These are phyloP conservation scores for Scheffersomyces parashehatae DNA, from an alignment of 1,139 yeast species.

Conservation along the genomic window DNA sequence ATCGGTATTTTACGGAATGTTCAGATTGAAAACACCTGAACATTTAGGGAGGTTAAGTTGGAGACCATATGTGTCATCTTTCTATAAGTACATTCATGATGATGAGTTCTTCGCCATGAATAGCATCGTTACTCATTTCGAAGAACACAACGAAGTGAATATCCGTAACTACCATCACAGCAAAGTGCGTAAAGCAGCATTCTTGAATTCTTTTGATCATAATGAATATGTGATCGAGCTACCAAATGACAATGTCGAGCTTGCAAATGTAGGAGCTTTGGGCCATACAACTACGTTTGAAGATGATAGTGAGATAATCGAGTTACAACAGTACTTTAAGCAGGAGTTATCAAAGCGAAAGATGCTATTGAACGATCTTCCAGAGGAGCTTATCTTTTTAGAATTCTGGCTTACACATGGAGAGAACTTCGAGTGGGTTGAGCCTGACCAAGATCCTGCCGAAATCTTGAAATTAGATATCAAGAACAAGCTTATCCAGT, in stretches of 20 bases:
- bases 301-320: constrained; percentile 10
- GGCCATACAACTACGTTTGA: background rate
- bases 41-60: constrained; percentile 33
- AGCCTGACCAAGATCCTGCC: constrained; percentile 81
- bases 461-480: constrained; percentile 21
- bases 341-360: constrained; percentile 27
- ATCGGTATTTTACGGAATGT: constrained; percentile 10
- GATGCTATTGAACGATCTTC: constrained; percentile 34
- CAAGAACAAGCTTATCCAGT: background rate
- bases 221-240: constrained; percentile 31
- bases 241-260: constrained; percentile 13
- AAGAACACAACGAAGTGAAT: constrained; percentile 42
- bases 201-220: constrained; percentile 18
- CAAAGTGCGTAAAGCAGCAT: constrained; percentile 24
- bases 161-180: constrained; percentile 40
- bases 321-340: constrained; percentile 23
- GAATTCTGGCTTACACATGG: constrained; percentile 41
- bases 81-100: constrained; percentile 24
- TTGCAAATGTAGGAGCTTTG: background rate
- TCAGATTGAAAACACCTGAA: constrained; percentile 14
- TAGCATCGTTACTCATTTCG: constrained; percentile 37
- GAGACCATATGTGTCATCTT: constrained; percentile 29
- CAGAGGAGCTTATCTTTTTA: constrained; percentile 37
- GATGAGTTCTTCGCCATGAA: constrained; percentile 32
- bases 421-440: constrained; percentile 66